A percentile compares a stretch with the other conserved stretches of the same genome.
These are phyloP conservation scores for Rhodotorula sp. DNA, from an alignment of 1,284 basidiomycete species.

Conservation along the genomic window DNA sequence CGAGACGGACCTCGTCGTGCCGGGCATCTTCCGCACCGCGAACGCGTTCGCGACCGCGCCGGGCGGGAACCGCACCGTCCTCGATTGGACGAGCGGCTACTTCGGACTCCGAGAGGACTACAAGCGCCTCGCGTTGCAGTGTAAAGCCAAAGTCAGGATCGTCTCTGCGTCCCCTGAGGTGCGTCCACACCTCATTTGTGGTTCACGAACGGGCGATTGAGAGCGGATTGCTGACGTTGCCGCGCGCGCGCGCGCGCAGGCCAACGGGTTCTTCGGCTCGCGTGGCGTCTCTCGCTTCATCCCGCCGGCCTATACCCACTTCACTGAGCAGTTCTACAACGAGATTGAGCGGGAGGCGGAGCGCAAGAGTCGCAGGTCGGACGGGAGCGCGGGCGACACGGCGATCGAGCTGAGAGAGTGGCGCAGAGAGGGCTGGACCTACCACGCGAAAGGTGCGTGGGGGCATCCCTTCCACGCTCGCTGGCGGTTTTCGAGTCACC, in stretches of 20 bases:
- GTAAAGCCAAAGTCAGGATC: conserved; percentile 63
- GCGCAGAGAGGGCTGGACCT: conserved; percentile 91
- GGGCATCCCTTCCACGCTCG: conserved; percentile 4
- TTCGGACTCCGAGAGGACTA: conserved; percentile 86
- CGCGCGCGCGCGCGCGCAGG: conserved; percentile 53
- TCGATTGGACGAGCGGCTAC: conserved; percentile 87
- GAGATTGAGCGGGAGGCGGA: conserved; percentile 56
- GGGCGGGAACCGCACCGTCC: conserved; percentile 36
- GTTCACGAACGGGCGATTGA: not conserved
- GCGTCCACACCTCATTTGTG: conserved; percentile 37
- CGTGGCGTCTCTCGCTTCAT: conserved; percentile 85
- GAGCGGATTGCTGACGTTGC: not conserved
- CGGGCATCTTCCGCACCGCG: conserved; percentile 57
- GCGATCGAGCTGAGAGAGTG: conserved; percentile 75
- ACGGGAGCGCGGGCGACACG: conserved; percentile 23
- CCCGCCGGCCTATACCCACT: conserved; percentile 88
- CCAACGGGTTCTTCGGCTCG: conserved; percentile 93
- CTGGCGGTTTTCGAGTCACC: not conserved
- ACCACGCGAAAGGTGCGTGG: conserved; percentile 89
- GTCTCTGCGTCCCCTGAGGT: conserved; percentile 86
- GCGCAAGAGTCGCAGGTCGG: conserved; percentile 1
- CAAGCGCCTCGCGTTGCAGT: conserved; percentile 65
- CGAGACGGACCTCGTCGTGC: conserved; percentile 47
- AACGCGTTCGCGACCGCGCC: conserved; percentile 43
- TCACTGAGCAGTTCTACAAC: conserved; percentile 65